These are phyloP conservation scores for Mercurialis annua DNA, from an alignment of 345 rosid species.

Conservation along the genomic window DNA sequence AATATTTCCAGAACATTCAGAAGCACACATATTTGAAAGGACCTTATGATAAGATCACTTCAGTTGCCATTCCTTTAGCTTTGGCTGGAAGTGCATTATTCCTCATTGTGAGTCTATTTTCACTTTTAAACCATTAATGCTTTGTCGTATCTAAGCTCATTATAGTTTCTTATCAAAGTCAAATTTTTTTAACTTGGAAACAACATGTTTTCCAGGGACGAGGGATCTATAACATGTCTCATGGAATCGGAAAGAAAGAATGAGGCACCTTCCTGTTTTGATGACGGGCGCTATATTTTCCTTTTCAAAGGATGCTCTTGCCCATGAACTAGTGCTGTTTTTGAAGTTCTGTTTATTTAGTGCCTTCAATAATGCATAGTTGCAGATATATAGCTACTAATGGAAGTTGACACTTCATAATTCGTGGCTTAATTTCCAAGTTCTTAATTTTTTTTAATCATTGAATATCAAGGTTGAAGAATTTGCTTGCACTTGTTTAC, in stretches of 20 bases:
- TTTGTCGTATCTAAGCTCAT: neutral
- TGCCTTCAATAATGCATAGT: slow-evolving; percentile 43
- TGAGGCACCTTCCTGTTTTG: slow-evolving; percentile 31
- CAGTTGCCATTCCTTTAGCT: slow-evolving; percentile 77
- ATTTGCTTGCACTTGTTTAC: neutral
- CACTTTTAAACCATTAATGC: neutral
- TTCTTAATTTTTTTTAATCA: neutral
- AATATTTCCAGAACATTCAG: slow-evolving; percentile 64
- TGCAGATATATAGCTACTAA: slow-evolving; percentile 12
- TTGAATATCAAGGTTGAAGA: neutral
- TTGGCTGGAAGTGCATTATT: slow-evolving; percentile 55
- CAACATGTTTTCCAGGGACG: slow-evolving; percentile 53
- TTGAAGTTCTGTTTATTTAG: slow-evolving; percentile 11
- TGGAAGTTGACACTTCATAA: slow-evolving; percentile 4
- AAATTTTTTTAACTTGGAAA: neutral
- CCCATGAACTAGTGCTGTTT: slow-evolving; percentile 14
- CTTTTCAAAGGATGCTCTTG: slow-evolving; percentile 17
- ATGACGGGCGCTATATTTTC: slow-evolving; percentile 4
- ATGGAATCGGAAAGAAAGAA: slow-evolving; percentile 84
- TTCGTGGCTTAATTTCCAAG: slow-evolving; percentile 3
- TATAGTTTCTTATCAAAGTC: neutral
- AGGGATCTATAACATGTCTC: slow-evolving; percentile 81
- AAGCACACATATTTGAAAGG: slow-evolving; percentile 84
- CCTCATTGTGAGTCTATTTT: slow-evolving; percentile 58
- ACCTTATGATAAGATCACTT: slow-evolving; percentile 73